A percentile compares a stretch with the other conserved stretches of the same genome.
Conservation (phyloP, 768 basidiomycete genomes). For the Ephemerocybe angulata region DNA sequence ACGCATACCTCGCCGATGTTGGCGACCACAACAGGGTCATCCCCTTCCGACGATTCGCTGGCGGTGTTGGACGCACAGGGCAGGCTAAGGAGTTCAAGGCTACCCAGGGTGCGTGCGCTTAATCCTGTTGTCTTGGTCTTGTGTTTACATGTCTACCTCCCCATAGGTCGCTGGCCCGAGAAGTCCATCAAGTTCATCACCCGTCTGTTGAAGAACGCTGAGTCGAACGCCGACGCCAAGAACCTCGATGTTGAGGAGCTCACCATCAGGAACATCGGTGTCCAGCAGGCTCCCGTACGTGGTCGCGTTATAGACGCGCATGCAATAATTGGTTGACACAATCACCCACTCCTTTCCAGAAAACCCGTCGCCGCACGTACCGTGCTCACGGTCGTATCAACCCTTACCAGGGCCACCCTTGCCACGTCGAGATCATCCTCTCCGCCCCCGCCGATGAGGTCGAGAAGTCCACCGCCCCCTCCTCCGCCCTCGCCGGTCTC, state of each 20-base stretch:
- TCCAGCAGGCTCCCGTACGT: slow-evolving; percentile 96
- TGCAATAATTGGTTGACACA: slow-evolving; percentile 5
- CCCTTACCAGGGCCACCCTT: slow-evolving; percentile 98
- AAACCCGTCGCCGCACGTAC: slow-evolving; percentile 99
- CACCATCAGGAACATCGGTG: slow-evolving; percentile 92
- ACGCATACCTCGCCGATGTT: slow-evolving; percentile 90
- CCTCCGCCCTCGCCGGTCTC: slow-evolving; percentile 54
- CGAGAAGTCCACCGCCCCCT: slow-evolving; percentile 87
- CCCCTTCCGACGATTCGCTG: slow-evolving; percentile 93
- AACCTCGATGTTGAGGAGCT: slow-evolving; percentile 91
- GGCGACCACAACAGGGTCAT: slow-evolving; percentile 95
- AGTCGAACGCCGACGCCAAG: slow-evolving; percentile 98
- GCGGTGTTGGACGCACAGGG: slow-evolving; percentile 90
- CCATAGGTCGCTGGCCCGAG: slow-evolving; percentile 96
- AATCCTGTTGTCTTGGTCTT: not conserved
- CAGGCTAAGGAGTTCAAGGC: slow-evolving; percentile 97
- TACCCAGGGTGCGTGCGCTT: slow-evolving; percentile 74
- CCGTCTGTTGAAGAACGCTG: slow-evolving; percentile 95
- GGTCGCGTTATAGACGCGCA: not conserved
- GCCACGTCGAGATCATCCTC: slow-evolving; percentile 94
- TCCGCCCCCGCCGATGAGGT: slow-evolving; percentile 76
- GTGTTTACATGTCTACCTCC: slow-evolving; percentile 5
- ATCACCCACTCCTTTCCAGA: slow-evolving; percentile 44
- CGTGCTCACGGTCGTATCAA: slow-evolving; percentile 97
- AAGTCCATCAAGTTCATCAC: slow-evolving; percentile 96